phyloP scores from a whole-genome alignment of 495 filamentous ascomycete genomes.

The Daldinia bambusicola region DNA sequence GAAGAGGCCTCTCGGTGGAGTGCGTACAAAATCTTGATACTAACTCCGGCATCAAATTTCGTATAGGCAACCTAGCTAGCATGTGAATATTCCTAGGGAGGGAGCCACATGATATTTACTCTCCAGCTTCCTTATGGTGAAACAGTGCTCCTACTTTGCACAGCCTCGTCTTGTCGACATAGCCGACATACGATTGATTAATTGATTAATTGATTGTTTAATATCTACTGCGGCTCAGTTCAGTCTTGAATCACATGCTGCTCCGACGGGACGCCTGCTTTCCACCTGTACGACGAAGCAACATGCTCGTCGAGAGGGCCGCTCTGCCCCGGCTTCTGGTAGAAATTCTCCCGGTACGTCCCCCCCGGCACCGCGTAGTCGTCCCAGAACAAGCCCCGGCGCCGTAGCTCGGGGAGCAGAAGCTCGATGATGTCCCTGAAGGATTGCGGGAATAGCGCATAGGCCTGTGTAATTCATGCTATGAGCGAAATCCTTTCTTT shows the following conservation, averaged over 20 bases:
- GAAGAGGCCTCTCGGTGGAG: neutral
- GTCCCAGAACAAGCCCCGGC: conserved; percentile 61
- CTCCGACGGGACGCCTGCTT: conserved; percentile 46
- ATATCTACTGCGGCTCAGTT: neutral
- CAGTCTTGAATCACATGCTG: conserved; percentile 48
- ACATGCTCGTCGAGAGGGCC: conserved; percentile 49
- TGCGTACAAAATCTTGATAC: conserved; percentile 11
- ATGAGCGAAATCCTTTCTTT: conserved; percentile 14
- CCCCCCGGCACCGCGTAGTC: conserved; percentile 59
- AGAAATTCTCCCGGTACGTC: conserved; percentile 59
- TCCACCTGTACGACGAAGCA: conserved; percentile 51
- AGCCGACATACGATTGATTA: neutral
- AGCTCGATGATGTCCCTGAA: conserved; percentile 69
- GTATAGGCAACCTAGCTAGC: neutral
- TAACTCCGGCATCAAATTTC: neutral
- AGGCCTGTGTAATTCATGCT: conserved; percentile 52
- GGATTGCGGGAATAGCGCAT: conserved; percentile 68
- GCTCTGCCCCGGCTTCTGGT: conserved; percentile 46
- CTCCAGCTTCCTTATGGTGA: neutral
- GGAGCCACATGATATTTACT: conserved; percentile 8
- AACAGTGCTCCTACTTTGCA: conserved; percentile 2
- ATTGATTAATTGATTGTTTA: neutral
- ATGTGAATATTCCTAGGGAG: neutral
- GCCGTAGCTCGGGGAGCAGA: conserved; percentile 65
- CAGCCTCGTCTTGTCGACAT: neutral